Percentiles rank a stretch among this genome's conserved stretches.
Conservation (phyloP, 352 stramenopile species). For the Pythium myriotylum region DNA sequence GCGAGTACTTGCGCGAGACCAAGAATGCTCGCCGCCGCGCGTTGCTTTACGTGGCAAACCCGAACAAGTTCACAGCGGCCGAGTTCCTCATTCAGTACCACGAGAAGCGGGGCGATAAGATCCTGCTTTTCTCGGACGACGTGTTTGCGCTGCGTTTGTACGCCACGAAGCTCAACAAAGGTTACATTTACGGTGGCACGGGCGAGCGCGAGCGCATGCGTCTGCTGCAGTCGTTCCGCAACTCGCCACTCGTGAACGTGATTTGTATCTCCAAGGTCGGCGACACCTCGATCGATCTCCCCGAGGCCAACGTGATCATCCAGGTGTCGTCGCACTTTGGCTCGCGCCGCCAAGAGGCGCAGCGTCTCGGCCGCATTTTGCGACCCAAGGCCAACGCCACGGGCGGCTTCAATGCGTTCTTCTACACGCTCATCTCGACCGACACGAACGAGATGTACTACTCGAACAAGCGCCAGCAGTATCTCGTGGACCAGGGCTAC, state of each 20-base stretch:
- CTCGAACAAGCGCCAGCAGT: slow-evolving; percentile 98
- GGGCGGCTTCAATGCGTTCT: slow-evolving; percentile 99
- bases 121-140: slow-evolving; percentile 99
- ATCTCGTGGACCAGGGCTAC: slow-evolving; percentile 99
- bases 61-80: slow-evolving; percentile 96
- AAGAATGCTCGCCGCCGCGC: slow-evolving; percentile 91
- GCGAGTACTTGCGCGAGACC: slow-evolving; percentile 83
- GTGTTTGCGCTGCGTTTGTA: slow-evolving; percentile 97
- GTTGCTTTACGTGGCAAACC: slow-evolving; percentile 99
- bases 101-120: slow-evolving; percentile 97
- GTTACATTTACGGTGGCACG: slow-evolving; percentile 97
- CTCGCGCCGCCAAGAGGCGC: slow-evolving; percentile 98
- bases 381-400: slow-evolving; percentile 96
- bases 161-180: slow-evolving; percentile 88
- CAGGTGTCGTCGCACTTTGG: slow-evolving; percentile 99
- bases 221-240: slow-evolving; percentile 84
- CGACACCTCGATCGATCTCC: slow-evolving; percentile 99
- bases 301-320: slow-evolving; percentile 99
- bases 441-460: slow-evolving; percentile 99
- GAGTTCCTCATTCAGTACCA: slow-evolving; percentile 98
- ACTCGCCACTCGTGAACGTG: slow-evolving; percentile 85
- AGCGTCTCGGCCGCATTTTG: slow-evolving; percentile 99
- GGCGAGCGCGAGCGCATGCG: slow-evolving; percentile 92
- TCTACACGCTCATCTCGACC: slow-evolving; percentile 99
- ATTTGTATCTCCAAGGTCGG: slow-evolving; percentile 95